These are phyloP conservation scores for Exophiala xenobiotica DNA, from an alignment of 2,329 filamentous ascomycete genomes.

Conservation along the genomic window DNA sequence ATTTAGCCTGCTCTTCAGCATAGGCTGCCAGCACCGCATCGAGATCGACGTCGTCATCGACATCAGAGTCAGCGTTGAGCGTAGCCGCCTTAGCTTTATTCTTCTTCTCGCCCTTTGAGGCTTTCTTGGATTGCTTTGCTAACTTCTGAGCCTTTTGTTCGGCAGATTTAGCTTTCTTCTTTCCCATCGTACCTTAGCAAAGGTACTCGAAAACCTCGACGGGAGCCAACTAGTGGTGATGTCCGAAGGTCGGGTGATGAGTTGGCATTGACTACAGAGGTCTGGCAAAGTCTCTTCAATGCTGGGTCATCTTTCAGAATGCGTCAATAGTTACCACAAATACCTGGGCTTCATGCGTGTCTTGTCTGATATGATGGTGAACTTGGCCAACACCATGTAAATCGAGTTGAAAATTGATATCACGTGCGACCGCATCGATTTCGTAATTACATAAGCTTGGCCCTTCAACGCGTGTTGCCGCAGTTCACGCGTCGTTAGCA, in stretches of 20 bases:
- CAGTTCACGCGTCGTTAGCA: too few species aligned
- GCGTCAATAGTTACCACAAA: too few species aligned
- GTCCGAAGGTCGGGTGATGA: too few species aligned
- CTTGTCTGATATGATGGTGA: not conserved
- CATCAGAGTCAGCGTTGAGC: slow-evolving; percentile 69
- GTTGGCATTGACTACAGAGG: too few species aligned
- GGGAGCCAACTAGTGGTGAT: not conserved
- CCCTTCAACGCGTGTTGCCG: too few species aligned
- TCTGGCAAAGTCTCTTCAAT: too few species aligned
- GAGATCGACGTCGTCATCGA: slow-evolving; percentile 88
- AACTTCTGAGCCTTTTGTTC: slow-evolving; percentile 53
- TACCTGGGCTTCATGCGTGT: too few species aligned
- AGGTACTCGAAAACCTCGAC: not conserved
- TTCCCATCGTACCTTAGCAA: slow-evolving; percentile 38
- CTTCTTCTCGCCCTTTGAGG: slow-evolving; percentile 71
- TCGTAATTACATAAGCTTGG: slow-evolving; percentile 7
- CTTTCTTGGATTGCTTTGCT: slow-evolving; percentile 69
- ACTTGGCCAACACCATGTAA: not conserved
- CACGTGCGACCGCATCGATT: not conserved
- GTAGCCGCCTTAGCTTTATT: slow-evolving; percentile 78
- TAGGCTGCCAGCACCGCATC: slow-evolving; percentile 93
- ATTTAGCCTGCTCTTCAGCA: slow-evolving; percentile 87
- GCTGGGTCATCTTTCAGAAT: too few species aligned
- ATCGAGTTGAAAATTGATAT: not conserved
- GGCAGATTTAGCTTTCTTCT: slow-evolving; percentile 57